Percentiles rank a stretch among this genome's conserved stretches.
Conservation (phyloP, 345 rosid species). For the Salix brachista region DNA sequence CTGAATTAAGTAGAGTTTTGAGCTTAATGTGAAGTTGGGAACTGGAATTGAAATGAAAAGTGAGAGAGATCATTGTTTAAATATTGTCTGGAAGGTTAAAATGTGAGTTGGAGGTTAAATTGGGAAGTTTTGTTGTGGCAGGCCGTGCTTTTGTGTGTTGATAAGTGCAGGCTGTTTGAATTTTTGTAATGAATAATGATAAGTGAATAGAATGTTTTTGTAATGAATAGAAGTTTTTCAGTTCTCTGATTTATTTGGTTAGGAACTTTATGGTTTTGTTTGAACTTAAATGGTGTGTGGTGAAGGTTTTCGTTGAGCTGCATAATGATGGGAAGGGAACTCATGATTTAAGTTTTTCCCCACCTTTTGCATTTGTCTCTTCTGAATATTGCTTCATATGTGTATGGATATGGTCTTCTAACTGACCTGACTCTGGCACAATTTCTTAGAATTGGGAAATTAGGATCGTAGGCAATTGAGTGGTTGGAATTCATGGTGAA, state of each 20-base stretch:
- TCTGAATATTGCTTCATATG: not conserved
- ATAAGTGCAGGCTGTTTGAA: not conserved
- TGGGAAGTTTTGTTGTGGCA: no score
- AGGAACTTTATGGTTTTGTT: not conserved
- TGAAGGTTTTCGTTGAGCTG: not conserved
- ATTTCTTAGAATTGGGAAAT: not conserved
- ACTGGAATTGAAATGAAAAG: no score
- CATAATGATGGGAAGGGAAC: not conserved
- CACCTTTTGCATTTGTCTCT: not conserved
- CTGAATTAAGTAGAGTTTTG: no score
- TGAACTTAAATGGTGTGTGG: not conserved
- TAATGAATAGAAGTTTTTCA: not conserved
- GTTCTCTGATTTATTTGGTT: not conserved
- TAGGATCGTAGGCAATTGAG: constrained; percentile 1
- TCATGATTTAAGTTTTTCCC: not conserved
- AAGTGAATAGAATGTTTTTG: not conserved
- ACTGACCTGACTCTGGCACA: not conserved
- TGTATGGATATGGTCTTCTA: not conserved
- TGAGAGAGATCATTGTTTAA: no score
- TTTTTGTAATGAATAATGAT: not conserved
- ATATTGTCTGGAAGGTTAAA: no score
- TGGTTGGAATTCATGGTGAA: not conserved
- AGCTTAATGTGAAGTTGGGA: no score
- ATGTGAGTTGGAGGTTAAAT: no score
- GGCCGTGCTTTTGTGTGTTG: not conserved